Conservation (phyloP, 345 rosid genomes). For the Ailanthus altissimus region DNA sequence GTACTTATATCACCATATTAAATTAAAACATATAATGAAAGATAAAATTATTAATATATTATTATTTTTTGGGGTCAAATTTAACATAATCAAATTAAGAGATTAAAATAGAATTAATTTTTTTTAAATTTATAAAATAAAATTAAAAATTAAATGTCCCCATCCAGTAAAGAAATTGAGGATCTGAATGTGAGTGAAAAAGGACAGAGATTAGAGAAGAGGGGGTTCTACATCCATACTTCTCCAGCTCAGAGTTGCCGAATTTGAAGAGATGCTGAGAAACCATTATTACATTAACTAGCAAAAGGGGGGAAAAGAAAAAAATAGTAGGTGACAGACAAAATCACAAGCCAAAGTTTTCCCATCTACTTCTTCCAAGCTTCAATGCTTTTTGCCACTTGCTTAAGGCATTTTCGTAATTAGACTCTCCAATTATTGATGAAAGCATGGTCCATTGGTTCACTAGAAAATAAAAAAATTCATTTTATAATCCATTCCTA, state of each 20-base stretch:
- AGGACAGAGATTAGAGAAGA: no score
- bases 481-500: background rate
- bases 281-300: background rate
- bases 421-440: background rate
- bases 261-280: background rate
- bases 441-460: background rate
- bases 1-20: no score
- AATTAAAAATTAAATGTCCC: no score
- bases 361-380: background rate
- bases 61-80: no score
- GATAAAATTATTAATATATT: no score
- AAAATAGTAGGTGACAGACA: background rate
- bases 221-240: background rate
- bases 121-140: no score
- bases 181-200: background rate
- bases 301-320: background rate
- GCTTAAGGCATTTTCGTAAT: background rate
- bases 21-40: no score
- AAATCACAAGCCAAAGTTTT: background rate
- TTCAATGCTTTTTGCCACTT: background rate
- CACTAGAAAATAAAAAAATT: no score
- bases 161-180: background rate
- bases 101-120: no score
- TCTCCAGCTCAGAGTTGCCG: constrained; percentile 7
- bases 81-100: no score